Base-by-base conservation (phyloP, 2,329 filamentous ascomycete genomes). In the Colletotrichum theobromicola region DNA sequence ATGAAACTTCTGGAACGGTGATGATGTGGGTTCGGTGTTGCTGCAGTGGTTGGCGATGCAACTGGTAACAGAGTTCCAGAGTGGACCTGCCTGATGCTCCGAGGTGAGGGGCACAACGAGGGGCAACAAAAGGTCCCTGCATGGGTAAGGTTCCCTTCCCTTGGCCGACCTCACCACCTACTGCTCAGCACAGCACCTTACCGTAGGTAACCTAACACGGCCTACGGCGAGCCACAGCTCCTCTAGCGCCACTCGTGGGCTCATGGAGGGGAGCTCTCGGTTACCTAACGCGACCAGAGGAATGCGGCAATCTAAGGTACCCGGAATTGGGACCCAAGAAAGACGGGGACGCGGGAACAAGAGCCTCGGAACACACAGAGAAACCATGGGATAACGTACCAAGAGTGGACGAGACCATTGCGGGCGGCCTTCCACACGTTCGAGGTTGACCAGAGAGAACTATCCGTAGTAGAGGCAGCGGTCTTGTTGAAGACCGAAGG, bases 41-140 rank as follows among this genome's bases (percentile, higher is more conserved):
- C 42, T 50, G n/a, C 42, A 50, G 2, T 50, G 62, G 35, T 61
- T 66, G 67, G 60, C 37, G 67, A 74, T 65, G 28, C 50, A 60
- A 65, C 50, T 58, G 57, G 57, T 26, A 61, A 42, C 46, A 71
- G 67, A 65, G 46, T 71, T 70, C 46, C 67, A 21, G 24, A 68
- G 69, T 75, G 68, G 69, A 72, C 46, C 63, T 12, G 50, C 50
- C 61, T 46, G 72, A 67, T 71, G 72, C 67, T 68, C 70, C 70
- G 73, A 74, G 58, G 58, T 75, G 73, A 74, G 73, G 73, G 73
- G 73, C 73, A 50, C n/a, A 75, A 70, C 58, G 73, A 75, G 73
- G 73, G 73, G 73, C 70, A 74, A 75, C 70, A 74, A 75, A 75
- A 70, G 73, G 73, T 69, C 73, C 73, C 73, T 75, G 70, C 73